These are phyloP conservation scores for Paraphoma chrysanthemicola DNA, from an alignment of 2,329 filamentous ascomycete genomes.

Conservation along the genomic window DNA sequence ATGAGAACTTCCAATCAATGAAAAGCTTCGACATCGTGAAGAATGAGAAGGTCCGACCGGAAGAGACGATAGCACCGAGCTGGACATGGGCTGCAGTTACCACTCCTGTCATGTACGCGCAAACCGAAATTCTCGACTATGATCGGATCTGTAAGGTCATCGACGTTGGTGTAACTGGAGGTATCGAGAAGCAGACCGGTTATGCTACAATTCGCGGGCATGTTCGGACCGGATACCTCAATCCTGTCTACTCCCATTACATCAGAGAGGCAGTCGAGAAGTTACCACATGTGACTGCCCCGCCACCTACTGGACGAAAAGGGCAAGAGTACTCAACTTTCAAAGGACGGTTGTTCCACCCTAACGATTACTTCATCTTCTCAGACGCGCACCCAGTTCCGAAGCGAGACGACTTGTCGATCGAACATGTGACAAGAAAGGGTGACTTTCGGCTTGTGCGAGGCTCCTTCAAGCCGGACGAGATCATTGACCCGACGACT, in stretches of 20 bases:
- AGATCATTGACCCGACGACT: constrained; percentile 20
- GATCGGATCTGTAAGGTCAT: constrained; percentile 21
- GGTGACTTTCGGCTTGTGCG: constrained; percentile 19
- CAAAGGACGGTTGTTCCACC: constrained; percentile 14
- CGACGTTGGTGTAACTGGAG: constrained; percentile 8
- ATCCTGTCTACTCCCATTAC: constrained; percentile 25
- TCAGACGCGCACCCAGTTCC: constrained; percentile 11
- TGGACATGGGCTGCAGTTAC: constrained; percentile 32
- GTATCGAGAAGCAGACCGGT: constrained; percentile 11
- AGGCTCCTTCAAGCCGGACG: constrained; percentile 26
- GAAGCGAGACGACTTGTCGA: neutral
- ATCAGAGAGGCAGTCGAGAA: constrained; percentile 16
- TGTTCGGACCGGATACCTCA: constrained; percentile 20
- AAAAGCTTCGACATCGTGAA: constrained; percentile 16
- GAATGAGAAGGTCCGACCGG: constrained; percentile 18
- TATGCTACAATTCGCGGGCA: constrained; percentile 17
- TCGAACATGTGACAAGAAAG: neutral
- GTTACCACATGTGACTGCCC: constrained; percentile 12
- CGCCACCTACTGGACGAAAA: neutral
- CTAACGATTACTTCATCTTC: constrained; percentile 23
- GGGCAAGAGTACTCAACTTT: constrained; percentile 10
- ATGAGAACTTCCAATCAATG: constrained; percentile 7
- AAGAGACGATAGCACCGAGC: constrained; percentile 17
- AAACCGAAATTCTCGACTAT: constrained; percentile 10
- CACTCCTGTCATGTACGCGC: constrained; percentile 20